Evolutionary conservation across 139 green algal species (phyloP), one percentile per base, ranked within the genome.

Genomic region (Tetratostichococcus sp.): DNA sequence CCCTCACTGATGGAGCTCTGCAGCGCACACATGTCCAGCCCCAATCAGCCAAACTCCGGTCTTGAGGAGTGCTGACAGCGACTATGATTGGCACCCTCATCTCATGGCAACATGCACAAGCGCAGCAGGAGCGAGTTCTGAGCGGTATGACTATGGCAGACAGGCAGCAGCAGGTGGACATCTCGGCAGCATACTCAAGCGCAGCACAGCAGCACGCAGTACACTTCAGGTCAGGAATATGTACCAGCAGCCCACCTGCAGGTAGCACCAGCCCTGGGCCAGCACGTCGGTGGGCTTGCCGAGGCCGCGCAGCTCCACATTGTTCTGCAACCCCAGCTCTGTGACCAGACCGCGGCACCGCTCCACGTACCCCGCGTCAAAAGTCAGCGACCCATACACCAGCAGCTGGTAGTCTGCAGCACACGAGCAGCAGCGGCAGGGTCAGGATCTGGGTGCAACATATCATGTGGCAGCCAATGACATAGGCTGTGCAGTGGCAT

Each of bases 1-100:
- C 70, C 70, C 70, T 75, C 70, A 65, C 42, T 67, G 42, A 75
- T 75, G 0, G 70, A 75, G 28, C 35, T 66, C 70, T 75, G 70
- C 70, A 75, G 30, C 17, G 11, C 39, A 50, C 39, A 50, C 11
- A 50, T n/a, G n/a, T n/a, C n/a, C n/a, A n/a, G n/a, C n/a, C n/a
- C n/a, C n/a, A n/a, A n/a, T n/a, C n/a, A n/a, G n/a, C n/a, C n/a
- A n/a, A n/a, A n/a, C n/a, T n/a, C n/a, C n/a, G n/a, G n/a, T n/a
- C n/a, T n/a, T n/a, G n/a, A n/a, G n/a, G n/a, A n/a, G n/a, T n/a
- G n/a, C n/a, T n/a, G n/a, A n/a, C n/a, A n/a, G n/a, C n/a, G n/a
- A n/a, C n/a, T n/a, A n/a, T n/a, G n/a, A n/a, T n/a, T n/a, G n/a
- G n/a, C n/a, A n/a, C n/a, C n/a, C n/a, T n/a, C n/a, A n/a, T n/a